These are phyloP conservation scores for Leccinum disarticulatum DNA, from an alignment of 768 basidiomycete species.

Conservation along the genomic window DNA sequence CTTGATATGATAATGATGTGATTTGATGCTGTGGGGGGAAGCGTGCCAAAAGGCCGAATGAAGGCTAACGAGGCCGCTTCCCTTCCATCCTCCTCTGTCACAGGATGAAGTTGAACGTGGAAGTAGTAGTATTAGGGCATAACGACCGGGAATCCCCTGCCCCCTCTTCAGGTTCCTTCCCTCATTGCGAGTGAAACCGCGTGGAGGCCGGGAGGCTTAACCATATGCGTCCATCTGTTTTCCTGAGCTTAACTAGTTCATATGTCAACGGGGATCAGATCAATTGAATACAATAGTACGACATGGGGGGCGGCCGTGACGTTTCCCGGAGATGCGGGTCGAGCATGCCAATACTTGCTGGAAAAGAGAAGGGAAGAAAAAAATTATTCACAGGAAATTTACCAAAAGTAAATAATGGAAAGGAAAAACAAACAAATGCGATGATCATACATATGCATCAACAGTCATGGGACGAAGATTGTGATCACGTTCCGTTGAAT, in stretches of 20 bases:
- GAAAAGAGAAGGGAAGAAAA: constrained; percentile 1
- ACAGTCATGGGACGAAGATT: neutral
- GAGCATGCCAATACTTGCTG: constrained; percentile 2
- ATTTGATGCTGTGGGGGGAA: neutral
- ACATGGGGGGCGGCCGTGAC: constrained; percentile 22
- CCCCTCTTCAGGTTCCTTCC: neutral
- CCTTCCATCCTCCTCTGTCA: neutral
- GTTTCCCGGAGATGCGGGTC: constrained; percentile 25
- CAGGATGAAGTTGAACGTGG: constrained; percentile 8
- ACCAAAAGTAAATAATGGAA: constrained; percentile 17
- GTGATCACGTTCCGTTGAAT: constrained; percentile 2
- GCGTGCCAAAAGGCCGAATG: neutral
- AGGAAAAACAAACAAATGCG: constrained; percentile 11
- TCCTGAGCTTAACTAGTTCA: constrained; percentile 18
- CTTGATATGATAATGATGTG: neutral
- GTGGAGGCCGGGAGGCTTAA: constrained; percentile 25
- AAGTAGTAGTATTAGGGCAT: constrained; percentile 12
- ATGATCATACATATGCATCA: constrained; percentile 3
- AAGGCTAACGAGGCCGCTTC: neutral
- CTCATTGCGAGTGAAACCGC: constrained; percentile 25
- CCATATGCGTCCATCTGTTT: constrained; percentile 34
- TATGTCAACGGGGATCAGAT: constrained; percentile 38
- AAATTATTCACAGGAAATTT: constrained; percentile 21
- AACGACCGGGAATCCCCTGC: constrained; percentile 11
- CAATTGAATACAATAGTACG: constrained; percentile 30